These are phyloP conservation scores for Penicillium simplicissimum DNA, from an alignment of 495 filamentous ascomycete genomes.

Conservation along the genomic window DNA sequence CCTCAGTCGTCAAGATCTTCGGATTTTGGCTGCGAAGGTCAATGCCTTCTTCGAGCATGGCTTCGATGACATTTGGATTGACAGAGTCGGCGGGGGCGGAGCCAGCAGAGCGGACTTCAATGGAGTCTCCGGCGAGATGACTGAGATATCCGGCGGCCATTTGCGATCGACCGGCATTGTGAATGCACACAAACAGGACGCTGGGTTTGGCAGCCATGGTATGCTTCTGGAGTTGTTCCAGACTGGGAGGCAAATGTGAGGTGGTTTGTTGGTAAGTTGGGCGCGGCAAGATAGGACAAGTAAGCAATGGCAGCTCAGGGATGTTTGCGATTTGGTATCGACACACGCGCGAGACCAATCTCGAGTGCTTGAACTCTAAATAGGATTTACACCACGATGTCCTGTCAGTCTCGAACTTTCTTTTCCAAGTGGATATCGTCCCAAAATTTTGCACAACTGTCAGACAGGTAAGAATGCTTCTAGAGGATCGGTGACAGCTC, in stretches of 20 bases:
- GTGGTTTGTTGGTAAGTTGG: constrained; percentile 14
- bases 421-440: constrained; percentile 5
- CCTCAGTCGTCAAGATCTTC: constrained; percentile 29
- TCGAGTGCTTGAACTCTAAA: constrained; percentile 13
- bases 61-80: constrained; percentile 29
- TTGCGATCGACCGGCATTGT: constrained; percentile 35
- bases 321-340: not conserved
- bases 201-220: constrained; percentile 27
- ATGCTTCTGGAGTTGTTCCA: constrained; percentile 16
- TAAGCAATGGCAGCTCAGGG: not conserved
- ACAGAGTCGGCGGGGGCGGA: constrained; percentile 30
- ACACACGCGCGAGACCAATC: constrained; percentile 6
- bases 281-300: constrained; percentile 4
- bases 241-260: not conserved
- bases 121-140: constrained; percentile 26
- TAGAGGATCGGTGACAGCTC: constrained; percentile 3
- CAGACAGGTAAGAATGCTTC: constrained; percentile 4
- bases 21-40: constrained; percentile 29
- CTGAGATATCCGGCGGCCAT: constrained; percentile 33
- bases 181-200: constrained; percentile 34
- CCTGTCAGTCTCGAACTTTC: constrained; percentile 13
- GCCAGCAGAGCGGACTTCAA: constrained; percentile 33
- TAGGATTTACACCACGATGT: constrained; percentile 11
- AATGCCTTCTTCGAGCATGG: constrained; percentile 37
- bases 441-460: constrained; percentile 7